Evolutionary conservation across 805 yeast genomes (phyloP).

Genomic region (Priceomyces fermenticarens): DNA sequence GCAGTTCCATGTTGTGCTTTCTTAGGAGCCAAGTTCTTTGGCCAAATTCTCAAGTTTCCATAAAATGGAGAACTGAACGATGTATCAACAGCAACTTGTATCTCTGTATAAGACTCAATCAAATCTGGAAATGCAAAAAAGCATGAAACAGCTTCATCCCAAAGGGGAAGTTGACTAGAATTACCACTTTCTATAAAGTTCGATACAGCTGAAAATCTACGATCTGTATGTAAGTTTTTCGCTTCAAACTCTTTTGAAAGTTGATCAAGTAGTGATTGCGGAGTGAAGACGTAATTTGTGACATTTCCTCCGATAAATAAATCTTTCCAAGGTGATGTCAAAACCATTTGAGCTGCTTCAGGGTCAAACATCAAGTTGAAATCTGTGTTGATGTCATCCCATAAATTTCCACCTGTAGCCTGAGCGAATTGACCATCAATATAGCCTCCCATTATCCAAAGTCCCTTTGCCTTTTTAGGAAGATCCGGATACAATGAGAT

Average conservation of each 20-base stretch:
- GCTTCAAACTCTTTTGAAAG: not conserved
- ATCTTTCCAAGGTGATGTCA: constrained; percentile 39
- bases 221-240: not conserved
- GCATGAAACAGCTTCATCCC: constrained; percentile 42
- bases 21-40: constrained; percentile 33
- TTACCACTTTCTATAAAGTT: constrained; percentile 34
- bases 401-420: constrained; percentile 19
- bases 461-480: constrained; percentile 36
- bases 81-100: constrained; percentile 36
- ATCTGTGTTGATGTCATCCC: constrained; percentile 39
- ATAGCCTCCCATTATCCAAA: constrained; percentile 45
- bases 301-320: constrained; percentile 40
- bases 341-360: constrained; percentile 43
- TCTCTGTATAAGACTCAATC: constrained; percentile 24
- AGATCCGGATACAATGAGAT: constrained; percentile 35
- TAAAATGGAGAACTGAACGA: constrained; percentile 41
- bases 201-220: not conserved
- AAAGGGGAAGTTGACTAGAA: constrained; percentile 36
- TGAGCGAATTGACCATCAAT: constrained; percentile 39
- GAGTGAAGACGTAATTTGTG: constrained; percentile 38
- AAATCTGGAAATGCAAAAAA: constrained; percentile 36
- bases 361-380: constrained; percentile 44
- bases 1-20: constrained; percentile 34
- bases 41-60: constrained; percentile 38
- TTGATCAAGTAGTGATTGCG: constrained; percentile 17